Evolutionary conservation across 768 basidiomycete species (phyloP).

Genomic region (Strobilomyces echinocephalus): DNA sequence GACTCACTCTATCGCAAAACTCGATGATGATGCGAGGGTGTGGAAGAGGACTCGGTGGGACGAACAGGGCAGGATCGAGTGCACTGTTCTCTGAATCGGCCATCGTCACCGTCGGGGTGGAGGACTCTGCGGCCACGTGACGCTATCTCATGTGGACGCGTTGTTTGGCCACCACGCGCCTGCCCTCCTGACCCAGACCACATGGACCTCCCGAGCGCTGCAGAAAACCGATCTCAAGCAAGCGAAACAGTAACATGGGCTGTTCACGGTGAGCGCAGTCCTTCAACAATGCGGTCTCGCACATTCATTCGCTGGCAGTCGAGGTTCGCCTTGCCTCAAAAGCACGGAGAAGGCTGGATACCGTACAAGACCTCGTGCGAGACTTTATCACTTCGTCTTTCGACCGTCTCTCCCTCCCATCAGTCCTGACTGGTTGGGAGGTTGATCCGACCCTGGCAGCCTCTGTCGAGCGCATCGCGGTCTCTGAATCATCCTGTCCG

Average conservation of each 20-base stretch:
- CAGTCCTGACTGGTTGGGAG: constrained; percentile 74
- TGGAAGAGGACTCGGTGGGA: constrained; percentile 45
- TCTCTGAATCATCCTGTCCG: constrained; percentile 68
- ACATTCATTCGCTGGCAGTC: constrained; percentile 41
- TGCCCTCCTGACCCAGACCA: constrained; percentile 6
- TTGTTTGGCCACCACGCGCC: constrained; percentile 37
- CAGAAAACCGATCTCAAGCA: not conserved
- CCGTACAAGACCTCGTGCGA: constrained; percentile 60
- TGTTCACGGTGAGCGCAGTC: constrained; percentile 52
- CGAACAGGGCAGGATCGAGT: constrained; percentile 50
- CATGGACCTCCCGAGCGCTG: constrained; percentile 10
- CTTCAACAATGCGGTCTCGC: not conserved
- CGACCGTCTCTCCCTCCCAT: constrained; percentile 65
- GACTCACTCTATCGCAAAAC: constrained; percentile 83
- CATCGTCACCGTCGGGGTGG: constrained; percentile 14
- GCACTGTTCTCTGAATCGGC: constrained; percentile 16
- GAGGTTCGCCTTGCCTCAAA: constrained; percentile 73
- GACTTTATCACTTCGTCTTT: constrained; percentile 53
- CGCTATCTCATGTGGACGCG: constrained; percentile 40
- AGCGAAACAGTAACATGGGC: constrained; percentile 45
- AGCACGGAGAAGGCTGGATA: constrained; percentile 71
- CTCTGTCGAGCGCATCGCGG: constrained; percentile 71
- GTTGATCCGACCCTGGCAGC: constrained; percentile 63
- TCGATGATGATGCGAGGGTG: constrained; percentile 75
- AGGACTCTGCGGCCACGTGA: constrained; percentile 30